Base-by-base conservation (phyloP, 495 filamentous ascomycete species). In the Penicillium robsamsonii region DNA sequence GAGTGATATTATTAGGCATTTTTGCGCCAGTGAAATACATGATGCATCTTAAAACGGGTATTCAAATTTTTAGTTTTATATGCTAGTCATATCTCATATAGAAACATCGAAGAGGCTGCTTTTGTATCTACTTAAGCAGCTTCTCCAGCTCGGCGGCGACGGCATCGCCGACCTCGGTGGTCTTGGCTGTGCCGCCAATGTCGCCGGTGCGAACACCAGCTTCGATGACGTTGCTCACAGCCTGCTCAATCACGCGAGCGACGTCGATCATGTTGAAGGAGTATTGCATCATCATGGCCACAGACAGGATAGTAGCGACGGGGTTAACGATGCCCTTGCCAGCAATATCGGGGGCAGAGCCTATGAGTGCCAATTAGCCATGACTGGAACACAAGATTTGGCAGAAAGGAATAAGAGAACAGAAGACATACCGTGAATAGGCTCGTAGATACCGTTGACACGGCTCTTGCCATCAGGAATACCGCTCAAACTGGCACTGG, bases 311-410 rank as follows among this genome's bases (percentile, higher is more conserved):
- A 33, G 77, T 73, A 37, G 80, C 80, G 40, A 87, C 75, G 27
- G 84, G 84, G 71, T 87, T 87, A 65, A 97, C 94, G 58, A 96
- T 87, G 50, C 92, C 91, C 77, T 91, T 81, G 62, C 90, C 91
- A 18, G 86, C 87, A 58, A 96, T 96, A 57, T 78, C 77, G 33
- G 77, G 77, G 47, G 75, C 75, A 49, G 75, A 77, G 8, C 77
- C 75, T 78, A 20, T 29, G 17, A 55, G 17, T 25, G 40, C 24
- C 12, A 44, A 43, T 68, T 53, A 60, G 59, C 48, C 55, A n/a
- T 33, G 44, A 11, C 29, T 15, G 25, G 24, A 29, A 46, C 17
- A 22, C 51, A 44, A 33, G 13, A 15, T 51, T 51, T 20, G 51
- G 29, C 50, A 10, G 45, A 22, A 29, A 40, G 13, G 47, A 51